A percentile compares a stretch with the other conserved stretches of the same genome.
phyloP scores from a whole-genome alignment of 768 basidiomycete species.

The Mycena kentingensis region DNA sequence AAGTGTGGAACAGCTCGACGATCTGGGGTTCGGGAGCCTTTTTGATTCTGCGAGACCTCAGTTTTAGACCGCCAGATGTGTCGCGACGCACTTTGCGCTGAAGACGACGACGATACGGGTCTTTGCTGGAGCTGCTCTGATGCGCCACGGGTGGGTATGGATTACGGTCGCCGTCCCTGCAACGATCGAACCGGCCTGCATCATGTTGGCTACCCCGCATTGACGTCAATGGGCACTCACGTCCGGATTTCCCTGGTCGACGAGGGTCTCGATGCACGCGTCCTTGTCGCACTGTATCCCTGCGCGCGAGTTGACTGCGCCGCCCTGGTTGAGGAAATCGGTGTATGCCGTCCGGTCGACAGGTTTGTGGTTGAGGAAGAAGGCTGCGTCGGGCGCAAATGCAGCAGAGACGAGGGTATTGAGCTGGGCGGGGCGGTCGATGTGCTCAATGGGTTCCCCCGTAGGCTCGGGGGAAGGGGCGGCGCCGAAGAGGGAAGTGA shows the following conservation, averaged over 20 bases:
- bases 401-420: not conserved
- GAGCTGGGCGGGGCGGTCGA: constrained; percentile 5
- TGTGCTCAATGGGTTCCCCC: not conserved
- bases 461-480: not conserved
- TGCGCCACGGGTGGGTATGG: constrained; percentile 12
- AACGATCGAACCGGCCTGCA: constrained; percentile 16
- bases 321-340: constrained; percentile 6
- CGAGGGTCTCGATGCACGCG: constrained; percentile 14
- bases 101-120: constrained; percentile 15
- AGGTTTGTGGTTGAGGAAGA: constrained; percentile 11
- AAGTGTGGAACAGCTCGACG: constrained; percentile 19
- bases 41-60: constrained; percentile 5
- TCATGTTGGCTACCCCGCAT: not conserved
- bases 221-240: not conserved
- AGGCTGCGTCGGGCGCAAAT: constrained; percentile 16
- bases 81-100: constrained; percentile 13
- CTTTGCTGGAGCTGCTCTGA: constrained; percentile 16
- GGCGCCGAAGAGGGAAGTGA: constrained; percentile 7
- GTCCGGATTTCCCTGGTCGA: constrained; percentile 10
- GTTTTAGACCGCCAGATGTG: too few relatives aligned
- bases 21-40: constrained; percentile 12
- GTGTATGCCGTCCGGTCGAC: constrained; percentile 6
- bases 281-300: constrained; percentile 11
- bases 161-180: constrained; percentile 17
- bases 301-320: not conserved